Percentiles rank a stretch among this genome's conserved stretches.
phyloP scores from a whole-genome alignment of 192 early-diverging fungal species.

The Tieghemiomyces parasiticus region DNA sequence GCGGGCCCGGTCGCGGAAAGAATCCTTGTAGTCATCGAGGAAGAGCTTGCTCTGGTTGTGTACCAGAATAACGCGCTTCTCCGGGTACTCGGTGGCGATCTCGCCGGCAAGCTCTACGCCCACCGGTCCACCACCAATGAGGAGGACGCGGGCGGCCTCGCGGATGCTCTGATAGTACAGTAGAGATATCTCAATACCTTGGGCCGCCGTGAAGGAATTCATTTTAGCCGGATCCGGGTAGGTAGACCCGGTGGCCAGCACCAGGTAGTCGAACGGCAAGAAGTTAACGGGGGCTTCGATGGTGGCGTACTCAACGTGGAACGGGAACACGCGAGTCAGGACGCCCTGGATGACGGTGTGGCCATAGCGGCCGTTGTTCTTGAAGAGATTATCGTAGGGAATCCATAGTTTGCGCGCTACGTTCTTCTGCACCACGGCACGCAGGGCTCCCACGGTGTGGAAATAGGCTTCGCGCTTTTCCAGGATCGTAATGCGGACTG shows the following conservation, averaged over 20 bases:
- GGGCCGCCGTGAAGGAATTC: constrained; percentile 13
- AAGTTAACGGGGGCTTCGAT: constrained; percentile 18
- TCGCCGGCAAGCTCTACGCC: constrained; percentile 41
- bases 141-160: constrained; percentile 29
- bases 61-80: constrained; percentile 31
- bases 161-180: constrained; percentile 26
- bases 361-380: constrained; percentile 8
- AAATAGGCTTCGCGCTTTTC: constrained; percentile 33
- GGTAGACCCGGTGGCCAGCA: constrained; percentile 43
- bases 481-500: constrained; percentile 29
- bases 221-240: constrained; percentile 35
- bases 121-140: constrained; percentile 57
- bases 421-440: constrained; percentile 28
- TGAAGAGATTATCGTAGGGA: constrained; percentile 26
- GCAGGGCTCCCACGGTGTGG: constrained; percentile 34
- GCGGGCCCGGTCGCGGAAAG: constrained; percentile 20
- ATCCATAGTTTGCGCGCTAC: constrained; percentile 30
- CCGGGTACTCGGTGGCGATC: constrained; percentile 27
- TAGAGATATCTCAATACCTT: constrained; percentile 19
- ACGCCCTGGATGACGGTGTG: constrained; percentile 32
- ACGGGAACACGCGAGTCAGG: constrained; percentile 21
- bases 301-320: constrained; percentile 27
- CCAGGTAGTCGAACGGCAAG: constrained; percentile 46
- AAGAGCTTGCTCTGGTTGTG: constrained; percentile 26
- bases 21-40: constrained; percentile 26